phyloP scores from a whole-genome alignment of 306 rosid species.

The Echinosophora koreensis region DNA sequence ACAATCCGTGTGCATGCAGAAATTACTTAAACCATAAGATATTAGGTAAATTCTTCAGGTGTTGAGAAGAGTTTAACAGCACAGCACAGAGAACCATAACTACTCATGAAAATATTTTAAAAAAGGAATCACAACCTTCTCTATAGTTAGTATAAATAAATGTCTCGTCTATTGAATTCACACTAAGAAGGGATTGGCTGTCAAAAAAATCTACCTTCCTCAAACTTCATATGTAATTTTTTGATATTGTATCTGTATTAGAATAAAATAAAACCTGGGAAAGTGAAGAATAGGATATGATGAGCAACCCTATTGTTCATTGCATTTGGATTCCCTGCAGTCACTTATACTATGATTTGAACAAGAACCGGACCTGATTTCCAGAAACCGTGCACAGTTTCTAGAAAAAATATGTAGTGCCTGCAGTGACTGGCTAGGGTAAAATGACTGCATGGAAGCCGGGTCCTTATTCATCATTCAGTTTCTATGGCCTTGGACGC shows the following conservation, averaged over 20 bases:
- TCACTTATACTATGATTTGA: too few species aligned
- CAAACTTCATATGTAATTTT: background rate
- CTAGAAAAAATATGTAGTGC: too few species aligned
- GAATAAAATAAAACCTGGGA: background rate
- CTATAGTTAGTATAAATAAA: background rate
- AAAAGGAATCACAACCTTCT: background rate
- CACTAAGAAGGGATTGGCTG: background rate
- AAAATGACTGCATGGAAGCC: too few species aligned
- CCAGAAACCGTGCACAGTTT: too few species aligned
- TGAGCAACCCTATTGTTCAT: background rate
- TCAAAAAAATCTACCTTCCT: background rate
- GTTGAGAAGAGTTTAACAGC: background rate
- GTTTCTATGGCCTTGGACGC: constrained; percentile 64
- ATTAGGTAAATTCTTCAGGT: too few species aligned
- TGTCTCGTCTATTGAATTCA: constrained; percentile 10
- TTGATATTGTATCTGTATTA: background rate
- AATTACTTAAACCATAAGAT: too few species aligned
- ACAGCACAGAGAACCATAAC: background rate
- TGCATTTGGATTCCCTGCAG: too few species aligned
- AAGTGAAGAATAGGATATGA: background rate
- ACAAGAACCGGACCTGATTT: too few species aligned
- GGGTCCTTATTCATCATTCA: background rate
- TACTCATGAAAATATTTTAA: background rate
- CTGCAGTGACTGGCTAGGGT: too few species aligned
- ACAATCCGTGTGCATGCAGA: too few species aligned